phyloP scores from a whole-genome alignment of 129 eudicot genomes.

The Glebionis coronaria region DNA sequence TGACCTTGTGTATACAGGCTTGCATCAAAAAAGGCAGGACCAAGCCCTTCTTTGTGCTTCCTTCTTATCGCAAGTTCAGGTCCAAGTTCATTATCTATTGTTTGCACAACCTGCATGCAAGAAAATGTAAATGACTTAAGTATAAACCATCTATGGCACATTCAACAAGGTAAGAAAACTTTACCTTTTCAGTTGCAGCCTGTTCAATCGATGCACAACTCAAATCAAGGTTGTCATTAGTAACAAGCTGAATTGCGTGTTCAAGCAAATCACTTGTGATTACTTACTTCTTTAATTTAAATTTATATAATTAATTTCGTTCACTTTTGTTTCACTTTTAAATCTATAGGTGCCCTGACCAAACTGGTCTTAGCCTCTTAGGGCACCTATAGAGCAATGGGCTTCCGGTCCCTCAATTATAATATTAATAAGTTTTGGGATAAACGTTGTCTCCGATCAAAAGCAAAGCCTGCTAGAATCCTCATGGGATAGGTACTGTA shows the following conservation, averaged over 20 bases:
- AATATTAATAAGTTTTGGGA: too few relatives aligned
- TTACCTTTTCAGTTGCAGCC: slow-evolving; percentile 96
- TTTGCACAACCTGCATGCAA: slow-evolving; percentile 69
- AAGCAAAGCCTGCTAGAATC: too few relatives aligned
- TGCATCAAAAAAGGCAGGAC: slow-evolving; percentile 68
- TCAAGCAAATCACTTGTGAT: slow-evolving; percentile 65
- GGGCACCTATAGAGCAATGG: too few relatives aligned
- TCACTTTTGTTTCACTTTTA: too few relatives aligned
- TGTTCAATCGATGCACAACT: slow-evolving; percentile 93
- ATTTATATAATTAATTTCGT: too few relatives aligned
- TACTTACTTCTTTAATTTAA: too few relatives aligned
- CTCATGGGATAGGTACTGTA: too few relatives aligned
- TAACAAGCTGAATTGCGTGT: slow-evolving; percentile 69
- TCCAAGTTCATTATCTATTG: slow-evolving; percentile 83
- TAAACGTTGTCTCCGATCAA: too few relatives aligned
- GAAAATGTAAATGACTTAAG: not conserved
- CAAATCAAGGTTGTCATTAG: slow-evolving; percentile 90
- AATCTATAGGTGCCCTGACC: too few relatives aligned
- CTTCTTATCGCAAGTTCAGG: slow-evolving; percentile 86
- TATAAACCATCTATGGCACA: too few relatives aligned
- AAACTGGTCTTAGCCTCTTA: too few relatives aligned
- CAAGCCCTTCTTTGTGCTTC: slow-evolving; percentile 73
- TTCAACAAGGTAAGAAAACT: not conserved
- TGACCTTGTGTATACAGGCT: slow-evolving; percentile 74
- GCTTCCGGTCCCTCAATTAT: too few relatives aligned